phyloP scores from a whole-genome alignment of 768 basidiomycete genomes.

The Gautieria morchelliformis region DNA sequence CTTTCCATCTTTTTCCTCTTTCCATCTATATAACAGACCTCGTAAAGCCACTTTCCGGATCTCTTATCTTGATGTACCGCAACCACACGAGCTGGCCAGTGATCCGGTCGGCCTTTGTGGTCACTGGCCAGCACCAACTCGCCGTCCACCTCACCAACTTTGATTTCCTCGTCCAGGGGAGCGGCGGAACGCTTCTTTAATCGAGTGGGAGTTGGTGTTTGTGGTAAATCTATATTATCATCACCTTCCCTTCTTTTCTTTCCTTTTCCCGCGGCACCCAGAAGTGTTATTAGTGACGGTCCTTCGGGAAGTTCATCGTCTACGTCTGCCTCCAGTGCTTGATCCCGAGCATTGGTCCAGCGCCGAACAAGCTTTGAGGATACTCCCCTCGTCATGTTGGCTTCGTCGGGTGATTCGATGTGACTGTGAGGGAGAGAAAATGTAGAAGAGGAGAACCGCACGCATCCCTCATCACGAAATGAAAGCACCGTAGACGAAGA shows the following conservation, averaged over 20 bases:
- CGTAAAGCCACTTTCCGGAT: constrained; percentile 37
- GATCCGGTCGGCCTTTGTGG: constrained; percentile 25
- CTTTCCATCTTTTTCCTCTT: constrained; percentile 31
- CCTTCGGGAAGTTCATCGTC: constrained; percentile 40
- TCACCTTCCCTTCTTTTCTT: not conserved
- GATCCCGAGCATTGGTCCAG: constrained; percentile 41
- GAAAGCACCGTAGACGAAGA: constrained; percentile 35
- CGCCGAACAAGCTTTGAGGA: constrained; percentile 29
- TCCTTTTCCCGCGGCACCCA: not conserved
- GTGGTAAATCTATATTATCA: not conserved
- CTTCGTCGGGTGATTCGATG: not conserved
- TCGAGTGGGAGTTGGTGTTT: not conserved
- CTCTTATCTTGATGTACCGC: constrained; percentile 25
- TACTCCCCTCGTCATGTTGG: constrained; percentile 35
- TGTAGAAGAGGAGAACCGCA: constrained; percentile 13
- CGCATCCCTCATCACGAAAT: constrained; percentile 5
- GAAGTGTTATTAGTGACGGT: constrained; percentile 10
- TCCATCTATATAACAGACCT: constrained; percentile 51
- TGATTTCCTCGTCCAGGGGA: constrained; percentile 3
- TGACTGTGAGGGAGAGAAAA: not conserved
- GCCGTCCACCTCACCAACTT: constrained; percentile 34
- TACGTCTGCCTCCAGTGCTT: constrained; percentile 33
- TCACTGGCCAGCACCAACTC: constrained; percentile 53
- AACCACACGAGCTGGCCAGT: constrained; percentile 63
- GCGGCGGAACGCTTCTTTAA: not conserved